Base-by-base conservation (phyloP, 352 stramenopile genomes). In the Phytophthora hybrid region DNA sequence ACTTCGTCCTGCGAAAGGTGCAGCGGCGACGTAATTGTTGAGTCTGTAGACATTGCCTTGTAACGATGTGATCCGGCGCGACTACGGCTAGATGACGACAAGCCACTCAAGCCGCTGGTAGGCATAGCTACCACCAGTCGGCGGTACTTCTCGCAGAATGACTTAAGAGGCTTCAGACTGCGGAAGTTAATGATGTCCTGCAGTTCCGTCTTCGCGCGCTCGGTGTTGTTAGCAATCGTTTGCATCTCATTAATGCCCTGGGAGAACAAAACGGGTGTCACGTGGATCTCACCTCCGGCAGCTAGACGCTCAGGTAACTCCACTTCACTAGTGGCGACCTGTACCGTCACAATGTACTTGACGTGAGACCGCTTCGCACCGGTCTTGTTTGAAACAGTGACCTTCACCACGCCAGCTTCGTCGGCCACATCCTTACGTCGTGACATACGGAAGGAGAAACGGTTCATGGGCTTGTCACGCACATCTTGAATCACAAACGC, bases 161-260 rank as follows among this genome's bases (percentile, higher is more conserved):
- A 71, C 80, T 95, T 93, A 4, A 97, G 65, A 19, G 81, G 88
- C 46, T 86, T 87, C 5, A 97, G 63, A 79, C 91, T 96, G 76
- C 91, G 90, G 71, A 95, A 90, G 74, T 97, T 97, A 73, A 97
- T 96, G 71, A 93, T 92, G 53, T 97, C 89, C 66, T 97, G 90
- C 26, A 97, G 77, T 75, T 96, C 89, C 6, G 90, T 97, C 79
- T 97, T 96, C 26, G 87, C 86, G 32, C 89, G 87, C 46, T 96
- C 89, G 6, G 91, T 97, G 69, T 96, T 92, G 77, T 98, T 98
- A 2, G 93, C 93, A 53, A 98, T 93, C 14, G 93, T 98, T 81
- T 98, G 93, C 90, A 97, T 98, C 76, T 98, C 95, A 73, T 98
- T 98, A 74, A 98, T 98, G 37, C 95, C 94, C 60, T 98, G 90